These are phyloP conservation scores for Xylaria sp. DNA, from an alignment of 2,329 filamentous ascomycete species.

Conservation along the genomic window DNA sequence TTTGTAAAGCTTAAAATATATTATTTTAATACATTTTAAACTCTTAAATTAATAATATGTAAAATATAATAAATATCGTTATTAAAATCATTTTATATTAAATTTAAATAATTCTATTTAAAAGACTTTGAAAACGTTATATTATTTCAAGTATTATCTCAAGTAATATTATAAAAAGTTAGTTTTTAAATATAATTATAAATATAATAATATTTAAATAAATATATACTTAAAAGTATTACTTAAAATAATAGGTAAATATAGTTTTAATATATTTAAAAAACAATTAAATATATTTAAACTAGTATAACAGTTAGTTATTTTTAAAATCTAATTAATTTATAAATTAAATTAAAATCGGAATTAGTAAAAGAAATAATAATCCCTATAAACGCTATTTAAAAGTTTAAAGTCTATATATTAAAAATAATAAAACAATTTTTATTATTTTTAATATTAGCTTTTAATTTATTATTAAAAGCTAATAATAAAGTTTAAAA, in stretches of 20 bases:
- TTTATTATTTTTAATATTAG: too few relatives aligned
- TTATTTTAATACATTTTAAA: too few relatives aligned
- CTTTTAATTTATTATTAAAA: constrained; percentile 11
- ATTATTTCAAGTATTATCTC: neutral
- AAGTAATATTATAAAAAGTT: neutral
- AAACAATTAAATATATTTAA: neutral
- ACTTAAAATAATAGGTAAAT: too few relatives aligned
- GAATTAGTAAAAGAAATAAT: constrained; percentile 7
- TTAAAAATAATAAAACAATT: constrained; percentile 1
- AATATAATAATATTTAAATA: too few relatives aligned
- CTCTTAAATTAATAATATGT: too few relatives aligned
- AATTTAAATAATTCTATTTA: neutral
- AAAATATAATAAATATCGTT: too few relatives aligned
- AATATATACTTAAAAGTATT: too few relatives aligned
- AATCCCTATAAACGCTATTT: neutral
- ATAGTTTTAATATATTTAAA: neutral
- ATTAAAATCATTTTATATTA: too few relatives aligned
- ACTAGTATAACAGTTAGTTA: too few relatives aligned
- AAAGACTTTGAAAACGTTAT: neutral
- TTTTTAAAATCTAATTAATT: too few relatives aligned
- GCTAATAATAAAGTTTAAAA: neutral
- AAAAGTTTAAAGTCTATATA: neutral
- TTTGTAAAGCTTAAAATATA: neutral
- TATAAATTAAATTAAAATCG: constrained; percentile 2
- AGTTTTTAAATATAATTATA: too few relatives aligned